Conservation (phyloP, 2,329 filamentous ascomycete species). For the Byssochlamys sp. region DNA sequence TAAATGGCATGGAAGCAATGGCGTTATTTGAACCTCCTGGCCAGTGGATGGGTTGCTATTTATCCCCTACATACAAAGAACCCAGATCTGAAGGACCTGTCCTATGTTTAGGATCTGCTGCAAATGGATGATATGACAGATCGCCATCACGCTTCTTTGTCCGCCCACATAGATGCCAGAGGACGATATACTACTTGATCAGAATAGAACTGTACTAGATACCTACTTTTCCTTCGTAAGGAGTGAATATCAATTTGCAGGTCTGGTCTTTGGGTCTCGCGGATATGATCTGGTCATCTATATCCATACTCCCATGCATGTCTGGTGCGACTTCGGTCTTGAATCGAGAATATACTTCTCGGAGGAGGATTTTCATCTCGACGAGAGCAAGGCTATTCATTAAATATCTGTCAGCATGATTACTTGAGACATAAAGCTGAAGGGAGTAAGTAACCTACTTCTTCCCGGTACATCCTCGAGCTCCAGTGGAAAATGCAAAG, state of each 20-base stretch:
- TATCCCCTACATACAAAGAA: too few species aligned
- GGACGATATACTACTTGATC: background rate
- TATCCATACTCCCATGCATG: conserved; percentile 49
- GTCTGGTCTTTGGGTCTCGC: conserved; percentile 51
- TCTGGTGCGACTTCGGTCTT: conserved; percentile 45
- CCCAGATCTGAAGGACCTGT: too few species aligned
- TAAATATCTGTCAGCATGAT: background rate
- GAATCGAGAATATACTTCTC: conserved; percentile 51
- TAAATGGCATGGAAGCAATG: too few species aligned
- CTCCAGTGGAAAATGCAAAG: conserved; percentile 58
- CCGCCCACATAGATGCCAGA: too few species aligned
- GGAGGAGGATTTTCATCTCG: conserved; percentile 58
- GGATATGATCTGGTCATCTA: conserved; percentile 60
- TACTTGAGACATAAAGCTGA: background rate
- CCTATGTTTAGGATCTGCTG: too few species aligned
- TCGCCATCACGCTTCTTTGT: too few species aligned
- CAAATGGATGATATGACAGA: too few species aligned
- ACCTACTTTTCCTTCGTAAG: background rate
- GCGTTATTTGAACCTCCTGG: too few species aligned
- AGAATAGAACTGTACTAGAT: background rate
- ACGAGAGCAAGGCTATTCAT: conserved; percentile 49
- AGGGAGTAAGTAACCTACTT: conserved; percentile 45
- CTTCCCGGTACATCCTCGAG: conserved; percentile 46
- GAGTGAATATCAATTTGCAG: conserved; percentile 40
- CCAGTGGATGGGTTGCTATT: too few species aligned